Evolutionary conservation across 2,329 filamentous ascomycete genomes (phyloP).

Genomic region (Aspergillus uvarum): DNA sequence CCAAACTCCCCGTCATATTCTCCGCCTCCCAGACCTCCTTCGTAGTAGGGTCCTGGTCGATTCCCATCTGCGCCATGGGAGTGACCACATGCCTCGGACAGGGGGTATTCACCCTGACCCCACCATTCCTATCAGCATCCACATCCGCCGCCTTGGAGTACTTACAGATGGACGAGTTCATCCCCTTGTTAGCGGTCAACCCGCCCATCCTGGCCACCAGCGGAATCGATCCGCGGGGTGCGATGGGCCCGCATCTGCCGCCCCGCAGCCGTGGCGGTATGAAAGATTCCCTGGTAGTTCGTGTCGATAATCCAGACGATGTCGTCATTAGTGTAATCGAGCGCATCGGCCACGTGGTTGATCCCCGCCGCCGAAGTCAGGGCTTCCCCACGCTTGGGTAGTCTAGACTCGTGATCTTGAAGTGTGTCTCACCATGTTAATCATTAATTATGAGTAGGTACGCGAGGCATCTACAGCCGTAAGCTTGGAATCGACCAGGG

Average conservation of each 20-base stretch:
- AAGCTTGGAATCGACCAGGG: too few species aligned
- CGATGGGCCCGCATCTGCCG: slow-evolving; percentile 52
- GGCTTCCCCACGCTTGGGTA: too few species aligned
- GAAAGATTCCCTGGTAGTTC: slow-evolving; percentile 53
- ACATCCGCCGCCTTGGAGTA: slow-evolving; percentile 53
- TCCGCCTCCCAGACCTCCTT: slow-evolving; percentile 44
- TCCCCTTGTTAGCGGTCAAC: slow-evolving; percentile 50
- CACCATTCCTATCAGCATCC: slow-evolving; percentile 30
- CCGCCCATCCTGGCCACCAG: slow-evolving; percentile 55
- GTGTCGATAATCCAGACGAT: slow-evolving; percentile 48
- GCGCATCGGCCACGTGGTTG: slow-evolving; percentile 43
- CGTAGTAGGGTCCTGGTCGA: slow-evolving; percentile 69
- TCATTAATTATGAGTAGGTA: too few species aligned
- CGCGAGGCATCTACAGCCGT: too few species aligned
- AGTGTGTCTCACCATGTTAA: too few species aligned
- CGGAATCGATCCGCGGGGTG: slow-evolving; percentile 50
- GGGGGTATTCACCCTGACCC: slow-evolving; percentile 56
- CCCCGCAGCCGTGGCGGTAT: slow-evolving; percentile 49
- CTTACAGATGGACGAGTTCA: slow-evolving; percentile 50
- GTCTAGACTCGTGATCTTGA: too few species aligned
- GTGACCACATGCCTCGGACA: slow-evolving; percentile 57
- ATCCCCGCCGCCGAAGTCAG: slow-evolving; percentile 47
- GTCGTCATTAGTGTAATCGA: slow-evolving; percentile 44
- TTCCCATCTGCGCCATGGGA: slow-evolving; percentile 78
- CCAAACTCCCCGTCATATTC: slow-evolving; percentile 55